Conservation (phyloP, 352 stramenopile genomes). For the Thraustochytrium sp. region DNA sequence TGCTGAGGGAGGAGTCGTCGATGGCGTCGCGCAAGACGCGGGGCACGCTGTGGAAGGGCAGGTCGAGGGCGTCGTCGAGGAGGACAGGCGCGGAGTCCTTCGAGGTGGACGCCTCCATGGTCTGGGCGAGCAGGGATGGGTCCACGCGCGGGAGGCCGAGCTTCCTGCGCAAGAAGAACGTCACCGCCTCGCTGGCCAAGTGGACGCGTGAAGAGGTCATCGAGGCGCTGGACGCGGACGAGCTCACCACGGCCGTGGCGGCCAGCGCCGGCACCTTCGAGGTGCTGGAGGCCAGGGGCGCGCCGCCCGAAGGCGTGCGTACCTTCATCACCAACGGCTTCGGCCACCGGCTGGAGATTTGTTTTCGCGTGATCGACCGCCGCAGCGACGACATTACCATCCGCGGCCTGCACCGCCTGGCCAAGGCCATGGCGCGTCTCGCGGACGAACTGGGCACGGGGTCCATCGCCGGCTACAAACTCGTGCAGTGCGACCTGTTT, state of each 20-base stretch:
- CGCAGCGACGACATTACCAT: background rate
- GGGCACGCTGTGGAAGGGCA: background rate
- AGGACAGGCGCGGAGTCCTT: background rate
- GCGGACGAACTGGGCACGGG: background rate
- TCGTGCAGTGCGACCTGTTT: background rate
- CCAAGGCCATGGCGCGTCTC: background rate
- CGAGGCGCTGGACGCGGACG: background rate
- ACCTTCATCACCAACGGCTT: background rate
- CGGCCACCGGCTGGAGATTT: background rate
- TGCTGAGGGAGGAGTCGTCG: too few relatives aligned
- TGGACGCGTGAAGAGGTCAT: background rate
- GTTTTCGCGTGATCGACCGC: background rate
- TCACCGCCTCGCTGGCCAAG: background rate
- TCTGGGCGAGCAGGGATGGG: background rate
- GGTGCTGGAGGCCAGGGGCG: background rate
- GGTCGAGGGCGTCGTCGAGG: background rate
- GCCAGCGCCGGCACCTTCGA: background rate
- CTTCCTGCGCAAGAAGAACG: background rate
- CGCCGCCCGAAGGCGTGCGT: background rate
- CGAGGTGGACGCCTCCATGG: background rate
- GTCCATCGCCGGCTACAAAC: background rate
- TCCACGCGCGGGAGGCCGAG: background rate
- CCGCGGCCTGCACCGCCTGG: background rate
- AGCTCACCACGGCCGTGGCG: background rate
- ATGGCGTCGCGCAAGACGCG: too few relatives aligned